Base-by-base conservation (phyloP, 2,329 filamentous ascomycete genomes). In the Ramularia endophylla region DNA sequence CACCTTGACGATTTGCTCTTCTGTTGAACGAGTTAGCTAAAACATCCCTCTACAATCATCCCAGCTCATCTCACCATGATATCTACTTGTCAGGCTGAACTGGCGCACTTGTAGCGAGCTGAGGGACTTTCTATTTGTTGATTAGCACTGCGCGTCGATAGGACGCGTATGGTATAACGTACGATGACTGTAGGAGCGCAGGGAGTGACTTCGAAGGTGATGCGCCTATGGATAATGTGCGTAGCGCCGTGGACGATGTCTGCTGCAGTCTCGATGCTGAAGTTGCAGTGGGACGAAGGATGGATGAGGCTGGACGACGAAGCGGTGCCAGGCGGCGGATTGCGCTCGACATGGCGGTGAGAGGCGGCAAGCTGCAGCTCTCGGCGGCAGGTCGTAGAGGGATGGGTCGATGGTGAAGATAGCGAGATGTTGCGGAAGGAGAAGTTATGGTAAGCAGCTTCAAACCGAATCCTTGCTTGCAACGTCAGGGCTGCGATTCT, bases 1-100 rank as follows among this genome's bases (percentile, higher is more conserved):
- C 54, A 97, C 92, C 71, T 97, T 90, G 66, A 98, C 81, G 50
- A 90, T 70, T 54, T 79, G 83, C 61, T 94, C 87, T 64, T 89
- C 89, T 67, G 48, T 32, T 30, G 17, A 5, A 27, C 28, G 8
- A 31, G 36, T 56, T 38, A 54, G 48, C 32, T 29, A 16, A 27
- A 22, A 25, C 32, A 17, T 25, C 20, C 16, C 9, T 19, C 19
- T 36, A 9, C 22, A n/a, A 16, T 35, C 12, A 13, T 18, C 9
- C 15, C 19, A 25, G 3, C 28, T 13, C 15, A n/a, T n/a, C 18
- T 2, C 29, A 63, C 61, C 61, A 62, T 62, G 46, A 34, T 48
- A 51, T 49, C 55, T 54, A 47, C 55, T 56, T 46, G 56, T 48
- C 8, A 60, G 37, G 52, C 58, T 61, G 47, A 62, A 62, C 17